These are phyloP conservation scores for Boletus reticulatus DNA, from an alignment of 768 basidiomycete species.

Conservation along the genomic window DNA sequence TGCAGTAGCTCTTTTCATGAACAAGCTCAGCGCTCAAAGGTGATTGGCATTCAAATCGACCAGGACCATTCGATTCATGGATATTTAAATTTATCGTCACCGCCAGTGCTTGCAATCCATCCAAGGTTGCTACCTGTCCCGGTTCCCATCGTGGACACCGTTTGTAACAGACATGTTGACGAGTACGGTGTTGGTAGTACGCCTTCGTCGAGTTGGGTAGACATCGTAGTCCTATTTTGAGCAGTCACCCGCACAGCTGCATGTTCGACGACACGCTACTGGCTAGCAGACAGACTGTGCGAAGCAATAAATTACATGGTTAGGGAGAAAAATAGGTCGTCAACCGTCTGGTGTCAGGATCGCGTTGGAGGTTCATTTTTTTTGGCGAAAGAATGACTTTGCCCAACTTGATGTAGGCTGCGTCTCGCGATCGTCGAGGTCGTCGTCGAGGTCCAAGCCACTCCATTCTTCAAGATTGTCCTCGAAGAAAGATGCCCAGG, in stretches of 20 bases:
- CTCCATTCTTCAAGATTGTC: neutral
- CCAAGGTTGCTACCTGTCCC: constrained; percentile 55
- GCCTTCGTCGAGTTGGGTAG: too few species aligned
- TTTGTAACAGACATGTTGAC: too few species aligned
- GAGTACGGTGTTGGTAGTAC: too few species aligned
- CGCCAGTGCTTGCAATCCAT: constrained; percentile 81
- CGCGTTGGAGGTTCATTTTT: neutral
- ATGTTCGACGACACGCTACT: too few species aligned
- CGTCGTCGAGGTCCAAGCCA: constrained; percentile 4
- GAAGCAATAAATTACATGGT: too few species aligned
- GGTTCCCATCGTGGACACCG: constrained; percentile 31
- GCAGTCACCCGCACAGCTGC: too few species aligned
- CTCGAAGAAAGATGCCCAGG: neutral
- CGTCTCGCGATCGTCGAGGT: neutral
- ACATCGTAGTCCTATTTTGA: too few species aligned
- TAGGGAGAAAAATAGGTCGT: constrained; percentile 35
- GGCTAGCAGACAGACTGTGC: too few species aligned
- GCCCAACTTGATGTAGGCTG: neutral
- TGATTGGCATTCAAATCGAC: neutral
- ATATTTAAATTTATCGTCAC: constrained; percentile 81
- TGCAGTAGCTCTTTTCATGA: constrained; percentile 15
- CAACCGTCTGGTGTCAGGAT: constrained; percentile 43
- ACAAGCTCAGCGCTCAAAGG: neutral
- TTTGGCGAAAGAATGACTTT: neutral
- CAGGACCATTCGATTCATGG: constrained; percentile 36